Base-by-base conservation (phyloP, 1,139 yeast genomes). In the Taiozyma sp. region DNA sequence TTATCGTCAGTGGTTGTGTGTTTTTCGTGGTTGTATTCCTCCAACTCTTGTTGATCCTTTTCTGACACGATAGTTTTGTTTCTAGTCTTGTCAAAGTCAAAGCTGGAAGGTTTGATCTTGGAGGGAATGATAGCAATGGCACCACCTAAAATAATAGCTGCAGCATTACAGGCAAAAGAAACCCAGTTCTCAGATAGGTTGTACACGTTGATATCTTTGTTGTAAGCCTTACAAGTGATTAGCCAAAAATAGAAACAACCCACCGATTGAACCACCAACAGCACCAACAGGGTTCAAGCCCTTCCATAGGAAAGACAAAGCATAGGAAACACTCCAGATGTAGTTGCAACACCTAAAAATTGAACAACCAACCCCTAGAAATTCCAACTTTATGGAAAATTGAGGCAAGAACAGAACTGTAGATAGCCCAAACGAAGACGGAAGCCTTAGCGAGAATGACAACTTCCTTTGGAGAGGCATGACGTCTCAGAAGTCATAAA, bases 211-310 rank as follows among this genome's bases (percentile, higher is more conserved):
- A 64, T 70, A 30, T 60, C 66, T 41, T 74, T 76, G 53, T 55
- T 61, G 43, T 61, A 51, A 19, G 54, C 55, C 40, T 60, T 57
- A 51, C 66, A 62, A 38, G 64, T 62, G 16, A 73, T 72, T 55
- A 80, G 70, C 84, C 84, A 80, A 19, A 19, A 83, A 83, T 51
- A 76, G 68, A 4, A 63, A 69, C 53, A 81, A 75, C 22, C 83
- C 80, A 51, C 76, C 67, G 9, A 79, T 72, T 16, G 83, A 48
- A 1, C 74, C 74, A 44, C 65, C 65, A 42, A 69, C 70, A 1
- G 75, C 75, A 22, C 74, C 76, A 39, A 57, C 56, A 24, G 55
- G 62, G 56, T 70, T 72, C 52, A 72, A 59, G 52, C 65, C 68
- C 48, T 65, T 67, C 77, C 78, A 74, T 29, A 74, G 67, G 57